Percentiles rank a stretch among this genome's conserved stretches.
These are phyloP conservation scores for Hortiboletus flavorubellus DNA, from an alignment of 768 basidiomycete species.

Conservation along the genomic window DNA sequence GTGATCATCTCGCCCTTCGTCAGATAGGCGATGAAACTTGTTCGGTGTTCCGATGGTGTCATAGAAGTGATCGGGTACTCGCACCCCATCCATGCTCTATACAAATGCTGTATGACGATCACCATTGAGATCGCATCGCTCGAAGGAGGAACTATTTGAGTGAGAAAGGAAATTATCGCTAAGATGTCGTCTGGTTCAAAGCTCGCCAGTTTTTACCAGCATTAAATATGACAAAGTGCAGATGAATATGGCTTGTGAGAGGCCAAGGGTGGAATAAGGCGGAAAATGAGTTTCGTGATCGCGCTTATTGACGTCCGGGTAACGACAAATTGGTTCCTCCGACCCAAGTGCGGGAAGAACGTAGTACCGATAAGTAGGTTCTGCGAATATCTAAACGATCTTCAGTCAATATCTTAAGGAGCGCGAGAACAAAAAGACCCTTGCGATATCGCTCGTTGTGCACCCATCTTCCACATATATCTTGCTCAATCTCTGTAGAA, in stretches of 20 bases:
- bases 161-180: background rate
- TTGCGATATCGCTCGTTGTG: background rate
- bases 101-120: background rate
- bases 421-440: background rate
- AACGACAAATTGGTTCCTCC: background rate
- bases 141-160: background rate
- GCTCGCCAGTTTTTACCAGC: background rate
- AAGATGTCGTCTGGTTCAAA: too few relatives aligned
- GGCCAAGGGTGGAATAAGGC: too few relatives aligned
- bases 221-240: background rate
- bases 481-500: background rate
- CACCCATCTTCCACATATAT: background rate
- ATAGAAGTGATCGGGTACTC: background rate
- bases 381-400: background rate
- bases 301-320: background rate
- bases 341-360: background rate
- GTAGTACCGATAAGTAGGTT: background rate
- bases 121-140: background rate
- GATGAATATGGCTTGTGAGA: background rate
- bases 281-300: background rate
- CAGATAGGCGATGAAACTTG: background rate
- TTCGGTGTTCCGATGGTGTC: background rate
- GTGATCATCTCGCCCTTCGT: background rate
- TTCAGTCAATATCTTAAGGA: background rate
- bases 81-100: background rate